Percentiles rank a stretch among this genome's conserved stretches.
phyloP scores from a whole-genome alignment of 2,329 filamentous ascomycete genomes.

The Berkeleyomyces basicola region DNA sequence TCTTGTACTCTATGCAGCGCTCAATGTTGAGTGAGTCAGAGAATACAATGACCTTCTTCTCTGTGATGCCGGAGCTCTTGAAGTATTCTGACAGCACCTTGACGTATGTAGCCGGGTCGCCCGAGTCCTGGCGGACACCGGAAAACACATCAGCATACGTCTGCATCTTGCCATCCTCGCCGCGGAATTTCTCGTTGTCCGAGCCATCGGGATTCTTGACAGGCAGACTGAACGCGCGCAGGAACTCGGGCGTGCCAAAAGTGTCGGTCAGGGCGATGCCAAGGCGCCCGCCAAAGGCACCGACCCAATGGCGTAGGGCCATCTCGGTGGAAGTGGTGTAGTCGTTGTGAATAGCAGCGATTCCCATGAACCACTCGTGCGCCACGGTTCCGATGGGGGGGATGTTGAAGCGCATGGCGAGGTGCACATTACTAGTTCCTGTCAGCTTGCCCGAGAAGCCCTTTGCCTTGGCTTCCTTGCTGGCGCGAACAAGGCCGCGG shows the following conservation, averaged over 20 bases:
- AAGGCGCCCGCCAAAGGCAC: slow-evolving; percentile 72
- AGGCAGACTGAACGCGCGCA: slow-evolving; percentile 64
- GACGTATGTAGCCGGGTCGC: slow-evolving; percentile 66
- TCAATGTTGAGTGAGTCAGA: slow-evolving; percentile 91
- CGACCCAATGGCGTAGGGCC: slow-evolving; percentile 75
- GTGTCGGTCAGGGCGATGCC: slow-evolving; percentile 90
- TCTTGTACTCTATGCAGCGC: slow-evolving; percentile 77
- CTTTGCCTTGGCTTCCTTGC: slow-evolving; percentile 47
- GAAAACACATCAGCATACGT: slow-evolving; percentile 71
- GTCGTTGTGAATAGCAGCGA: slow-evolving; percentile 75
- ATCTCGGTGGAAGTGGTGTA: slow-evolving; percentile 74
- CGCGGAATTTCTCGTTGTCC: slow-evolving; percentile 26
- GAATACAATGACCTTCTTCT: slow-evolving; percentile 81
- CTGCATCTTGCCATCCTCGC: slow-evolving; percentile 27
- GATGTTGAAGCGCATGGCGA: slow-evolving; percentile 84
- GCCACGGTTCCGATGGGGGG: slow-evolving; percentile 74
- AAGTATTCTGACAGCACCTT: slow-evolving; percentile 70
- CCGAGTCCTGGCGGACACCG: slow-evolving; percentile 80
- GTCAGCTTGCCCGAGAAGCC: slow-evolving; percentile 57
- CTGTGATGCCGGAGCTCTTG: slow-evolving; percentile 53
- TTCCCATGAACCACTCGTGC: slow-evolving; percentile 99
- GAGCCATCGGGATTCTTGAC: slow-evolving; percentile 29
- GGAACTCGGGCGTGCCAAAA: slow-evolving; percentile 80
- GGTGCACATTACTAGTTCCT: slow-evolving; percentile 91
- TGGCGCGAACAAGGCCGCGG: slow-evolving; percentile 64